A percentile compares a stretch with the other conserved stretches of the same genome.
Evolutionary conservation across 768 basidiomycete genomes (phyloP).

Genomic region (Xanthoconium purpureum): DNA sequence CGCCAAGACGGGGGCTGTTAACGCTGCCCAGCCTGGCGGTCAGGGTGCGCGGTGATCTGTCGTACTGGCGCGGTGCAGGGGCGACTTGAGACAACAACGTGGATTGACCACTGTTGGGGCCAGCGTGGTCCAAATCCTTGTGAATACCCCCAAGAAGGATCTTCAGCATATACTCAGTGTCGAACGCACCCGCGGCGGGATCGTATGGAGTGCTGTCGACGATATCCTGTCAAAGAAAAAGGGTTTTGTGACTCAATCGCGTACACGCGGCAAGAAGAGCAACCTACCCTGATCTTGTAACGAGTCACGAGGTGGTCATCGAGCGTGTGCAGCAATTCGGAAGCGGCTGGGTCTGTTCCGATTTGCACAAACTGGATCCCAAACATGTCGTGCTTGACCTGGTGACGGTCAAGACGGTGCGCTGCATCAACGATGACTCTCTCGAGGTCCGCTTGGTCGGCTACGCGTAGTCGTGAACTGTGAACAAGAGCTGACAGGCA

Average conservation of each 20-base stretch:
- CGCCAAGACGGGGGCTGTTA: constrained; percentile 12
- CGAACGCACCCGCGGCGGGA: constrained; percentile 27
- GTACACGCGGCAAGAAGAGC: background rate
- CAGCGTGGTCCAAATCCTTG: constrained; percentile 16
- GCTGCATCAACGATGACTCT: constrained; percentile 36
- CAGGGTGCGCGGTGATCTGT: constrained; percentile 13
- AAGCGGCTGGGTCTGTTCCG: constrained; percentile 36
- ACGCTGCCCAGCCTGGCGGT: constrained; percentile 6
- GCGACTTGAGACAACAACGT: constrained; percentile 9
- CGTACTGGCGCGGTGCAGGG: background rate
- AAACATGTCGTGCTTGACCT: constrained; percentile 37
- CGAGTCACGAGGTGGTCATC: constrained; percentile 36
- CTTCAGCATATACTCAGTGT: constrained; percentile 36
- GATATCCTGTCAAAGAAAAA: constrained; percentile 34
- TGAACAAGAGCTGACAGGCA: background rate
- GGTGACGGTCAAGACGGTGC: constrained; percentile 36
- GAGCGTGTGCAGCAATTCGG: constrained; percentile 38
- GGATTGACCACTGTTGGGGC: constrained; percentile 1
- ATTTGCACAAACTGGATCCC: constrained; percentile 49
- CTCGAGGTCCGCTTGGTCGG: constrained; percentile 26
- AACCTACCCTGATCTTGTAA: constrained; percentile 32
- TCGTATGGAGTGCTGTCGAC: constrained; percentile 45
- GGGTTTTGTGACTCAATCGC: background rate
- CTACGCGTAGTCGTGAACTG: constrained; percentile 10
- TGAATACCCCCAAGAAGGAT: constrained; percentile 30